Percentiles rank a stretch among this genome's conserved stretches.
Evolutionary conservation across 2,329 filamentous ascomycete species (phyloP).

Genomic region (Onygenales sp.): DNA sequence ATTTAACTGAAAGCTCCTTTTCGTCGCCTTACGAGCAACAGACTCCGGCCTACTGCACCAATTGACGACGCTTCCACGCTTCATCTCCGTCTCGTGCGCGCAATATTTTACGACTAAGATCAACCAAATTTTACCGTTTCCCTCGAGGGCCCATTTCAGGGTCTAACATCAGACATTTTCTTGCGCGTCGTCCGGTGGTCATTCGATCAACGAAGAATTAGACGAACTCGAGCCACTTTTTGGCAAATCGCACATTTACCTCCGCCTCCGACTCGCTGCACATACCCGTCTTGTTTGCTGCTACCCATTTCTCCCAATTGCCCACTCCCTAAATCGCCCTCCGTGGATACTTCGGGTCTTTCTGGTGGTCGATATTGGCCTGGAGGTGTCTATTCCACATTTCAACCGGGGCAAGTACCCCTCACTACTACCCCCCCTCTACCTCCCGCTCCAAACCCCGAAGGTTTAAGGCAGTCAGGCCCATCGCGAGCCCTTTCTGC

Average conservation of each 20-base stretch:
- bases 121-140: neutral
- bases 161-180: too few relatives aligned
- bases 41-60: neutral
- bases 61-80: neutral
- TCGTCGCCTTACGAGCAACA: neutral
- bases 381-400: constrained; percentile 24
- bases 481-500: constrained; percentile 35
- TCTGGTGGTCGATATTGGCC: constrained; percentile 42
- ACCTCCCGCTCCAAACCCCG: constrained; percentile 30
- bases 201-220: too few relatives aligned
- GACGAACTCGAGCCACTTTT: too few relatives aligned
- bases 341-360: constrained; percentile 40
- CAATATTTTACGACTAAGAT: neutral
- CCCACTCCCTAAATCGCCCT: constrained; percentile 26
- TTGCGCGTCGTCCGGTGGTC: too few relatives aligned
- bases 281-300: neutral
- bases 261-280: too few relatives aligned
- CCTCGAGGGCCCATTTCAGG: neutral
- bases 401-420: constrained; percentile 24
- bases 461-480: constrained; percentile 30
- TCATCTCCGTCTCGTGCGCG: neutral
- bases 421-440: constrained; percentile 27
- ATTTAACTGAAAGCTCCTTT: neutral
- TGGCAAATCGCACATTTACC: too few relatives aligned
- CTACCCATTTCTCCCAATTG: neutral